Base-by-base conservation (phyloP, 148 eudicot species). In the Camellia sinensis region DNA sequence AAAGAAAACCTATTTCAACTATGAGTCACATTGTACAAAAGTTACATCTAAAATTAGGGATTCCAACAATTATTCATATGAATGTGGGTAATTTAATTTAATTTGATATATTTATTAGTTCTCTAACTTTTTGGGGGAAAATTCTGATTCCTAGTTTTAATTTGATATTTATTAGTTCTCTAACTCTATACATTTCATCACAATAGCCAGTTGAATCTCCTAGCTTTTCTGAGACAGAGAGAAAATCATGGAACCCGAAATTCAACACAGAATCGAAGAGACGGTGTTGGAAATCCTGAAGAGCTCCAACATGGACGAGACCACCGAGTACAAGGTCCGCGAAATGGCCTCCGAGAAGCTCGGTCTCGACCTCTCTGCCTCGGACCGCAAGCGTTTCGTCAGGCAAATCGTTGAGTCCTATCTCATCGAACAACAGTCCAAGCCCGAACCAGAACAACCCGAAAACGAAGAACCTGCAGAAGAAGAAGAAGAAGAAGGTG, bases 261-360 rank as follows among this genome's bases (percentile, higher is more conserved):
- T 82, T 70, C 76, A 80, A 57, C 56, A 82, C 54, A 87, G 56
- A 70, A 91, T 96, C 74, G 82, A 89, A 74, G 86, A 85, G 67
- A 87, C 92, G 0, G 97, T 96, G 53, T 0, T 85, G n/a, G 88
- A 87, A 65, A 91, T 96, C 53, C 90, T 96, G 8, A 70, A 75
- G 19, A 86, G 44, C 50, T 89, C 97, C 0, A 90, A 96, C 83
- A 91, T 93, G 93, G 86, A 89, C 66, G 83, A 90, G 63, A 89
- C 88, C 62, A 91, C 99, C 0, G 99, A 93, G 77, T 83, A 22
- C 87, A 86, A 86, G 73, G 86, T 96, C 80, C 93, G 99, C 1
- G 87, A 90, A 50, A 40, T 74, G 11, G 98, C 99, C 14, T 87
- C 97, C 68, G 89, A 90, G 41, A 80, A 85, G 85, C 93, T 96